Evolutionary conservation across 163 green algal species (phyloP).

Genomic region (Scenedesmus sp.): DNA sequence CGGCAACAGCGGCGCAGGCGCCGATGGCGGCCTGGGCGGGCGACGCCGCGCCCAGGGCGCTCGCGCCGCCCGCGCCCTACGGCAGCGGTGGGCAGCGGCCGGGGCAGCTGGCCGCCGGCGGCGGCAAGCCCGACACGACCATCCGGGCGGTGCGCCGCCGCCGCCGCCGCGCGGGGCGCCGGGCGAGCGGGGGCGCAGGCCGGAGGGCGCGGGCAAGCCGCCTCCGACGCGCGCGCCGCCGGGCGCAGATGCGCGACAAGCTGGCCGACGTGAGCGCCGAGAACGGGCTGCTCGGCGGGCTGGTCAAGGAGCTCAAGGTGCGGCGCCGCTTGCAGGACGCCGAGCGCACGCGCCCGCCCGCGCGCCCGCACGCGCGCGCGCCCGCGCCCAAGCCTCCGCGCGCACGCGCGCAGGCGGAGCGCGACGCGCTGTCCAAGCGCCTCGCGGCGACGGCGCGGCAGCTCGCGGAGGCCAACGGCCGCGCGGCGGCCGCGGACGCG

Average conservation of each 20-base stretch:
- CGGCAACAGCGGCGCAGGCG: no score
- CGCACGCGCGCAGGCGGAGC: slow-evolving; percentile 12
- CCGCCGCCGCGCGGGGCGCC: no score
- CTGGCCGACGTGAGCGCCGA: slow-evolving; percentile 30
- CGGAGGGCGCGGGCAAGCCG: no score
- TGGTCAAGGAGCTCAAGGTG: slow-evolving; percentile 40
- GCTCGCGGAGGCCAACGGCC: slow-evolving; percentile 9
- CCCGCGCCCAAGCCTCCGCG: neutral
- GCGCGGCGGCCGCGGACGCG: neutral
- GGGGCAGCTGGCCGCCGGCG: no score
- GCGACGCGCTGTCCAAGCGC: slow-evolving; percentile 12
- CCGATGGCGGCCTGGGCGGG: no score
- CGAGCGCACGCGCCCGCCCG: neutral
- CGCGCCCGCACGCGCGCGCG: neutral
- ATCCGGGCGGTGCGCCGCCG: no score
- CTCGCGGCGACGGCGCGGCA: slow-evolving; percentile 12
- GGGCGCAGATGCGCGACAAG: slow-evolving; percentile 40
- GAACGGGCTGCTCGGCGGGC: slow-evolving; percentile 30
- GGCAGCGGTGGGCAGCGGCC: no score
- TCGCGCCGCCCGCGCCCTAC: no score
- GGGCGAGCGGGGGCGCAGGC: no score
- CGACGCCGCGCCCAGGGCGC: no score
- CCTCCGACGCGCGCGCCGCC: no score
- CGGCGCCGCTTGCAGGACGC: neutral
- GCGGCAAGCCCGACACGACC: no score